Base-by-base conservation (phyloP, 2,329 filamentous ascomycete species). In the Claviceps sp. region DNA sequence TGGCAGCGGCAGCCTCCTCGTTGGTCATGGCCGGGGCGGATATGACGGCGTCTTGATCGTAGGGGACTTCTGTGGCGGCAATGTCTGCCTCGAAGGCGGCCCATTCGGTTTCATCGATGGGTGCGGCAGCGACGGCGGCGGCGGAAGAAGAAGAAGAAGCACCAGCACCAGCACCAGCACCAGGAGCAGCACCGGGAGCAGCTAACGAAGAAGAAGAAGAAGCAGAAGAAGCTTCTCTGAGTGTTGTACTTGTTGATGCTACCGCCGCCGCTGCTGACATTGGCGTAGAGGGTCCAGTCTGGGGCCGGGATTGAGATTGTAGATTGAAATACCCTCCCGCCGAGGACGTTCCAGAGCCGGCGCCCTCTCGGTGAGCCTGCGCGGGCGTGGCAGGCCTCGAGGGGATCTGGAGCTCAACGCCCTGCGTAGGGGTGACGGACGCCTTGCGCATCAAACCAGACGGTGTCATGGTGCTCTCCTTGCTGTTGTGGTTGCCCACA, bases 51-150 rank as follows among this genome's bases (percentile, higher is more conserved):
- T 77, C 73, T 43, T 67, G 62, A 22, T 64, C 60, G 55, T 67
- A 67, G 2, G 68, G 60, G 2, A 61, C 62, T 30, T 64, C 59
- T 24, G 71, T 63, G 34, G 70, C 68, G 18, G 81, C 84, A 52
- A 95, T 82, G 51, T 95, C 87, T 2, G 86, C 85, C 64, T 95
- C 85, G 63, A 95, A 94, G 8, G 87, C 86, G 2, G 86, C 85
- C 86, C 86, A 93, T 67, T 93, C 86, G 51, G 84, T 80, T 61
- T 95, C 87, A 63, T 90, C 81, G 8, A 73, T 69, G 7, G 63
- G 57, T 18, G 57, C 54, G 43, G 59, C 51, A 18, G 56, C 47
- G 26, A 58, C 40, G 11, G 64, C 0, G 24, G 57, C 54, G 40
- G 59, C 50, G 20, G 55, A 44, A 22, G 57, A 37, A 8, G 63